These are phyloP conservation scores for Hortaea werneckii DNA, from an alignment of 2,329 filamentous ascomycete species.

Conservation along the genomic window DNA sequence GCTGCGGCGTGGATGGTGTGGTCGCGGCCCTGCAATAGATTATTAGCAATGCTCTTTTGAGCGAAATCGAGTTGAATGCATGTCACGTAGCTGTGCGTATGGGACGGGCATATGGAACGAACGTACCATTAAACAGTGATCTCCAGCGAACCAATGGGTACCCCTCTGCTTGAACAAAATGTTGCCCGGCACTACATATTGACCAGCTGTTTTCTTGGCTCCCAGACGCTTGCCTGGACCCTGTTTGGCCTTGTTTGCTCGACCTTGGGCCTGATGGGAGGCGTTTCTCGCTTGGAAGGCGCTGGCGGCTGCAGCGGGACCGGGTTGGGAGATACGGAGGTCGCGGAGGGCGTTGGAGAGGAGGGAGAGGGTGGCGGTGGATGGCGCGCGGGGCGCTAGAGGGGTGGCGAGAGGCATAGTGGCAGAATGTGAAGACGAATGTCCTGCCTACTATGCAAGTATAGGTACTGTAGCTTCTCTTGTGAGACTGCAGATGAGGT, in stretches of 20 bases:
- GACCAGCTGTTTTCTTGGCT: constrained; percentile 84
- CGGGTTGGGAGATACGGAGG: constrained; percentile 16
- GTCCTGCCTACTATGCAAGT: not conserved
- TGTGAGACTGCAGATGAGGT: constrained; percentile 1
- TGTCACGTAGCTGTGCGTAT: not conserved
- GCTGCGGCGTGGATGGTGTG: constrained; percentile 87
- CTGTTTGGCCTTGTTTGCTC: constrained; percentile 60
- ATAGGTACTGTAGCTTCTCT: not conserved
- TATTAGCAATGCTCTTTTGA: not conserved
- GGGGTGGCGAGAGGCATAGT: constrained; percentile 1
- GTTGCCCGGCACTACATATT: constrained; percentile 90
- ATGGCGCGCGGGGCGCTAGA: constrained; percentile 13
- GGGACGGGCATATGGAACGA: not conserved
- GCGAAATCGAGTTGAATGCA: not conserved
- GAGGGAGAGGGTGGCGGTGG: constrained; percentile 15
- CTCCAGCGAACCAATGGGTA: constrained; percentile 86
- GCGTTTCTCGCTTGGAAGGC: constrained; percentile 39
- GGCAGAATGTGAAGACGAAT: not conserved
- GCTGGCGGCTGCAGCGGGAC: constrained; percentile 1
- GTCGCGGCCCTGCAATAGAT: constrained; percentile 55
- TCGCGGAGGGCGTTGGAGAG: constrained; percentile 22
- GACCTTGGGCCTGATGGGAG: constrained; percentile 54
- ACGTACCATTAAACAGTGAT: constrained; percentile 71
- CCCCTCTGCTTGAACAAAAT: constrained; percentile 97
- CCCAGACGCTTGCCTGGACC: constrained; percentile 78